Evolutionary conservation across 169 alveolate species (phyloP), one percentile per base, ranked within the genome.

Genomic region (Plasmodium blacklocki): DNA sequence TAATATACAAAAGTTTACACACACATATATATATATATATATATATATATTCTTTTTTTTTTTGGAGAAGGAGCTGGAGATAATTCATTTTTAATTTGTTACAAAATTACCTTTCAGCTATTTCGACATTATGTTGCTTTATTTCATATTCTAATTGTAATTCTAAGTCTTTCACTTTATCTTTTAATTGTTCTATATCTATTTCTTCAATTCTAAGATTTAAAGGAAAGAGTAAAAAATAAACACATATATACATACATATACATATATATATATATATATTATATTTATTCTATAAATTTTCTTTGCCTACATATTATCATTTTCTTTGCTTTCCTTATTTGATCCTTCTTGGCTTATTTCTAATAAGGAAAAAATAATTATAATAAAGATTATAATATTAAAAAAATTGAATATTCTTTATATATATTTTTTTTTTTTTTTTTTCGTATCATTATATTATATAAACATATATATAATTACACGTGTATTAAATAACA

Each of bases 131-230:
- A 74, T 83, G 80, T 8, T 75, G 58, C 68, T 83, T 83, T 83
- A 83, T 83, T 58, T 83, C 91, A 39, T 83, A 83, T 62, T 83
- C 91, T 2, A 83, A 60, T 26, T 83, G 91, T 50, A 83, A 49
- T 49, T 83, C 91, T 60, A 83, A 83, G 47, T 83, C 91, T 47
- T 39, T 67, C 21, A 83, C 43, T 49, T 83, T 83, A 68, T 83
- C 70, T 60, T 67, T 67, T 23, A 83, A 29, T 29, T 67, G 66
- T 47, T 83, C 83, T 18, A 56, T 29, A 72, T 18, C 43, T 15
- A 32, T 63, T 23, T 83, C 83, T n/a, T 67, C 71, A 21, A 26
- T 21, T 21, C 91, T 83, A 68, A 29, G 11, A 18, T 68, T 83
- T 60, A 8, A 45, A 68, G 70, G 54, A 9, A 66, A n/a, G n/a